phyloP scores from a whole-genome alignment of 305 asterid species.

The Solanum aculeatissimum region DNA sequence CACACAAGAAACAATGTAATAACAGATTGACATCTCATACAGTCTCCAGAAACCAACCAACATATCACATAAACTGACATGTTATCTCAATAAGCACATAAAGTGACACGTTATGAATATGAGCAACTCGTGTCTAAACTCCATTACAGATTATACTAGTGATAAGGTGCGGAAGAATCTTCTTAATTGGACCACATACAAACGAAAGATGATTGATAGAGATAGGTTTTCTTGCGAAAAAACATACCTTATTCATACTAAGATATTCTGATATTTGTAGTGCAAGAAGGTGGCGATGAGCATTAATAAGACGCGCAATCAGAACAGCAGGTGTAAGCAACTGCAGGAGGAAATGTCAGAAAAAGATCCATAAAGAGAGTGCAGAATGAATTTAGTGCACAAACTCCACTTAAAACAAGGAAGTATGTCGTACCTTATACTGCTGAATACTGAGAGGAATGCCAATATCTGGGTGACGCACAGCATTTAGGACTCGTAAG shows the following conservation, averaged over 20 bases:
- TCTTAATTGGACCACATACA: not conserved
- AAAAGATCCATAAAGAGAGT: conserved; percentile 7
- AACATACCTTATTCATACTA: conserved; percentile 68
- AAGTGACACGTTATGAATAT: not conserved
- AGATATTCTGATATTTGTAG: conserved; percentile 83
- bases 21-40: not conserved
- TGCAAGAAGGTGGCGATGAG: conserved; percentile 78
- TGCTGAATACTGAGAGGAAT: conserved; percentile 91
- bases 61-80: not conserved
- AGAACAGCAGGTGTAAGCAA: conserved; percentile 82
- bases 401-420: not conserved
- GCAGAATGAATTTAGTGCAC: not conserved
- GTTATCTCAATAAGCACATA: not conserved
- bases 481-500: conserved; percentile 83
- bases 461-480: conserved; percentile 66
- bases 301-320: conserved; percentile 81
- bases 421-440: conserved; percentile 57
- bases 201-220: not conserved
- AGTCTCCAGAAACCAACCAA: not conserved
- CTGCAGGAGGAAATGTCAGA: conserved; percentile 27
- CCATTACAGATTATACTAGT: not conserved
- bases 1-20: not conserved
- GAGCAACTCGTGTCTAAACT: not conserved
- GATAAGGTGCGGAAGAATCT: not conserved
- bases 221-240: not conserved